Evolutionary conservation across 75 land plant species (phyloP).

Genomic region (Cupressus sempervirens): DNA sequence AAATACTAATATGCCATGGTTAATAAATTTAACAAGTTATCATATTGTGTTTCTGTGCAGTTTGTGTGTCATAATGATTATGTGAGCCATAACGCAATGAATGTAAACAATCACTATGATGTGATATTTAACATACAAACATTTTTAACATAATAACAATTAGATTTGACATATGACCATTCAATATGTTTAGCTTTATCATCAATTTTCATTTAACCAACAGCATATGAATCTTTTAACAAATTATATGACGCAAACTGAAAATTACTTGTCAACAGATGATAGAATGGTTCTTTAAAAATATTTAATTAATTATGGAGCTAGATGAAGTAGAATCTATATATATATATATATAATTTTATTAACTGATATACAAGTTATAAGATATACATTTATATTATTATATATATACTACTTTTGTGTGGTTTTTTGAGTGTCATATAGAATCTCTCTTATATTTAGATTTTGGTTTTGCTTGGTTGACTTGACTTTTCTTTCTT

Average conservation of each 20-base stretch:
- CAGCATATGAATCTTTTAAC: background rate
- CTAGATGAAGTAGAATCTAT: no score
- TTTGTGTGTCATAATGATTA: background rate
- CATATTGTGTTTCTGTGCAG: background rate
- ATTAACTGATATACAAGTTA: no score
- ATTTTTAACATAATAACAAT: background rate
- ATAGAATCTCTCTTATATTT: no score
- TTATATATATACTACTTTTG: no score
- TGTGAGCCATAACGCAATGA: background rate
- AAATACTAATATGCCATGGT: background rate
- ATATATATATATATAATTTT: no score
- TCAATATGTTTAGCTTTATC: background rate
- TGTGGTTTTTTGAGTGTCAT: no score
- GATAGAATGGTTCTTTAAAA: background rate
- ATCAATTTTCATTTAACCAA: background rate
- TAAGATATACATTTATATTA: no score
- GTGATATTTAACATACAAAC: background rate
- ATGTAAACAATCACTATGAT: background rate
- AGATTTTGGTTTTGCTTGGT: no score
- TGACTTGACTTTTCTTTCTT: no score
- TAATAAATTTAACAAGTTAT: no score
- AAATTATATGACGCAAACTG: background rate
- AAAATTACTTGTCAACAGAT: background rate
- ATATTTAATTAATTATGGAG: background rate
- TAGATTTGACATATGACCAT: background rate